phyloP scores from a whole-genome alignment of 805 yeast genomes.

The Candida qinlingensis region DNA sequence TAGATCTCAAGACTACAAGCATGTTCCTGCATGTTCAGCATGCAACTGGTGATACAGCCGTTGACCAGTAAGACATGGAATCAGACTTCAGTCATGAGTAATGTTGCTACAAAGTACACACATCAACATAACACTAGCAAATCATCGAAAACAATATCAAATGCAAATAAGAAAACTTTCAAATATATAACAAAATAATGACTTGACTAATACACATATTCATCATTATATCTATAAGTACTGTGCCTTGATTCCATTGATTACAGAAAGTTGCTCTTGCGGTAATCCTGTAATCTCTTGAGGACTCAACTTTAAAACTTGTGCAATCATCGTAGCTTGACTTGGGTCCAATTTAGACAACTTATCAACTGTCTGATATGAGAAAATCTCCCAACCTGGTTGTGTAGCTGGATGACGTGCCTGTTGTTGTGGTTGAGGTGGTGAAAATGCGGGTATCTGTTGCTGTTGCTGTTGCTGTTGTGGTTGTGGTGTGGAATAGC shows the following conservation, averaged over 20 bases:
- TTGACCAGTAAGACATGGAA: no score
- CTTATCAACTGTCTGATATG: constrained; percentile 6
- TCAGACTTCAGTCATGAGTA: no score
- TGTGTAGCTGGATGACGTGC: not conserved
- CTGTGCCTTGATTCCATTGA: constrained; percentile 3
- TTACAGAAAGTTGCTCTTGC: constrained; percentile 4
- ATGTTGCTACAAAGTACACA: no score
- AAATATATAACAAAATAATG: no score
- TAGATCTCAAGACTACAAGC: no score
- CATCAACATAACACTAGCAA: no score
- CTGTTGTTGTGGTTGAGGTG: not conserved
- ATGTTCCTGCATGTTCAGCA: no score
- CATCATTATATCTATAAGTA: not conserved
- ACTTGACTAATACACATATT: no score
- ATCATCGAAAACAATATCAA: no score
- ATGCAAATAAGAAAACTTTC: no score
- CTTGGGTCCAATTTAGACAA: not conserved
- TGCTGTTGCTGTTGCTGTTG: not conserved
- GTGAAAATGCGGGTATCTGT: not conserved
- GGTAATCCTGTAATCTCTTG: constrained; percentile 4
- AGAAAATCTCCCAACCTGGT: constrained; percentile 10
- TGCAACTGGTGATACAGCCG: no score
- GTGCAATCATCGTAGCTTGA: constrained; percentile 9
- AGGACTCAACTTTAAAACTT: constrained; percentile 7
- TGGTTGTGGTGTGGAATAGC: not conserved